phyloP scores from a whole-genome alignment of 352 stramenopile species.

The Phytopythium delawarense region DNA sequence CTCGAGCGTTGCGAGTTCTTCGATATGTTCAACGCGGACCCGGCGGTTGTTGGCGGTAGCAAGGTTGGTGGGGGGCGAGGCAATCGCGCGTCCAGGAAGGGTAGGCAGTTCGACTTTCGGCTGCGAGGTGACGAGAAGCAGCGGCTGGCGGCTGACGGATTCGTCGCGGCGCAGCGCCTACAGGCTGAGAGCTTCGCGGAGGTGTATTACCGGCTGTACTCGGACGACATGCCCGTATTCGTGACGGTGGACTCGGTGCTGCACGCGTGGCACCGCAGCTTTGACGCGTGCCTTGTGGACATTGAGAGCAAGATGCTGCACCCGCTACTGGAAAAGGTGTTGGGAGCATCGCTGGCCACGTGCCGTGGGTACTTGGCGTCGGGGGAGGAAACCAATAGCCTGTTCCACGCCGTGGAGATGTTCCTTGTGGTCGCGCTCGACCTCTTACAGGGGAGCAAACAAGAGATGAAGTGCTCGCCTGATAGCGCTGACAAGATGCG shows the following conservation, averaged over 20 bases:
- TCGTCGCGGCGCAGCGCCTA: constrained; percentile 17
- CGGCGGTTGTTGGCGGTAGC: constrained; percentile 2
- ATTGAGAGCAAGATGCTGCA: constrained; percentile 12
- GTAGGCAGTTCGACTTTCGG: constrained; percentile 18
- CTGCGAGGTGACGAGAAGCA: constrained; percentile 13
- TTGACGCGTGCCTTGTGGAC: constrained; percentile 23
- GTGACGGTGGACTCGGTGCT: constrained; percentile 30
- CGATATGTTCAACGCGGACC: constrained; percentile 16
- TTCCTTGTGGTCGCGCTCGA: constrained; percentile 13
- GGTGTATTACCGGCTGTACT: constrained; percentile 25
- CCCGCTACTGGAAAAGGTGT: constrained; percentile 1
- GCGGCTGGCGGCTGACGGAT: constrained; percentile 11
- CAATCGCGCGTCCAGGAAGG: constrained; percentile 15
- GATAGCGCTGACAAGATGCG: not conserved
- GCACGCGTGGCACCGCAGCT: constrained; percentile 34
- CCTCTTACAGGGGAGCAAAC: constrained; percentile 7
- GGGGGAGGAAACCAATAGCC: not conserved
- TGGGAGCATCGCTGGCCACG: not conserved
- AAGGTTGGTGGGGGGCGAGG: not conserved
- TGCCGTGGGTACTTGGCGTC: constrained; percentile 1
- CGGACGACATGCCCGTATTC: constrained; percentile 28
- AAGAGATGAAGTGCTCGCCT: not conserved
- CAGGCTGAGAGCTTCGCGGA: constrained; percentile 23
- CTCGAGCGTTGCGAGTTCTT: constrained; percentile 4
- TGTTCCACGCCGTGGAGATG: constrained; percentile 13